These are phyloP conservation scores for Kuraishia floccosa DNA, from an alignment of 805 yeast genomes.

Conservation along the genomic window DNA sequence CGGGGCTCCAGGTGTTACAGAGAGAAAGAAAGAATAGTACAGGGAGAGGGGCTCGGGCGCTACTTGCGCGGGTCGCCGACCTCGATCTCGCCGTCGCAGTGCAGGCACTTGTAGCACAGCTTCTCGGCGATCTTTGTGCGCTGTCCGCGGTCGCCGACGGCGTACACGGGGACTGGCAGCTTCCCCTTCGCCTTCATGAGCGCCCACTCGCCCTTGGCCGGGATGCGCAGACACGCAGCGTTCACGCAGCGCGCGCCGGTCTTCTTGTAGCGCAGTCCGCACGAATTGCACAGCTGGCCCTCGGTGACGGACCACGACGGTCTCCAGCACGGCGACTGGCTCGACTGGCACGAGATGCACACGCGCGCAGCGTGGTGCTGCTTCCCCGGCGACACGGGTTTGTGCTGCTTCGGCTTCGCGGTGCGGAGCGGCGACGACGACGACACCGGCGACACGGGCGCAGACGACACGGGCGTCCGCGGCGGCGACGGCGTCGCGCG, in stretches of 20 bases:
- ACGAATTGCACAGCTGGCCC: conserved; percentile 95
- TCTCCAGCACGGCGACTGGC: conserved; percentile 96
- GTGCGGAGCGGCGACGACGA: conserved; percentile 6
- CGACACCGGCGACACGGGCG: conserved; percentile 1
- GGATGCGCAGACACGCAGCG: conserved; percentile 68
- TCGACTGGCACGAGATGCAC: conserved; percentile 85
- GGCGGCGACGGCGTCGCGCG: background rate
- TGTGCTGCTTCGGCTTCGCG: conserved; percentile 20
- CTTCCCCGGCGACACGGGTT: conserved; percentile 15
- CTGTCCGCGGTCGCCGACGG: conserved; percentile 15
- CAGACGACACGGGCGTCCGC: background rate
- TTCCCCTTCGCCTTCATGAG: conserved; percentile 69
- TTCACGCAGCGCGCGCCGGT: conserved; percentile 86
- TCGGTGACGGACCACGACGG: conserved; percentile 88
- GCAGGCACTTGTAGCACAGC: conserved; percentile 38
- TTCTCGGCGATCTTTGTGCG: conserved; percentile 6
- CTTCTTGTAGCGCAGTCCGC: conserved; percentile 91
- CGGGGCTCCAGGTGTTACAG: too few relatives aligned
- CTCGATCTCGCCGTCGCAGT: conserved; percentile 47
- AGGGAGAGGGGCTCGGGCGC: too few relatives aligned
- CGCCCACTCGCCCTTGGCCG: conserved; percentile 94
- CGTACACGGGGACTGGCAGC: conserved; percentile 12
- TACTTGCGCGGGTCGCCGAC: too few relatives aligned
- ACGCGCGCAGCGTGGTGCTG: conserved; percentile 27
- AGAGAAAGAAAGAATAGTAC: too few relatives aligned